Conservation (phyloP, 2,329 filamentous ascomycete species). For the Eurotiales sp. region DNA sequence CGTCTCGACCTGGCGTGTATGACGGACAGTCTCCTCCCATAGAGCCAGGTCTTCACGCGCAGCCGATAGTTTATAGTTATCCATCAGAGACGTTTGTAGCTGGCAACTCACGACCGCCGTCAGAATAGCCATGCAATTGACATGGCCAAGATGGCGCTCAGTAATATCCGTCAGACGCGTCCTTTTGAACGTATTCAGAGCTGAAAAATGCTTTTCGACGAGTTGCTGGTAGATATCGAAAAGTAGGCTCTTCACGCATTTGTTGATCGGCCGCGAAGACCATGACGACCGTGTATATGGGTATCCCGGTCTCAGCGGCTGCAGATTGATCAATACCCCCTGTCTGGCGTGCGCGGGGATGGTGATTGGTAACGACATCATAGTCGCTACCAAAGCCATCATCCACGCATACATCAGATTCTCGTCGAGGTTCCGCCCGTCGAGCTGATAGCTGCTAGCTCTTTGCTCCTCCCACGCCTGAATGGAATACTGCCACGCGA, state of each 20-base stretch:
- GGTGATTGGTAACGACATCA: constrained; percentile 9
- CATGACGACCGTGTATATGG: too few species aligned
- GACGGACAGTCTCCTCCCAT: not conserved
- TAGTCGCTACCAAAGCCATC: constrained; percentile 6
- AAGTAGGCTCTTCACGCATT: constrained; percentile 10
- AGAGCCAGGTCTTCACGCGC: not conserved
- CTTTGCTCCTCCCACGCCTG: not conserved
- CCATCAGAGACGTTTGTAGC: constrained; percentile 13
- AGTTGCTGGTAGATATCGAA: constrained; percentile 5
- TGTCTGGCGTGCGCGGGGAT: not conserved
- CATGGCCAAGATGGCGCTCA: constrained; percentile 3
- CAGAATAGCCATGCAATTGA: constrained; percentile 13
- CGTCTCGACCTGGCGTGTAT: not conserved
- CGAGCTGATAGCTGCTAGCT: not conserved
- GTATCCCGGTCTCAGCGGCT: not conserved
- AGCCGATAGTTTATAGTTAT: not conserved
- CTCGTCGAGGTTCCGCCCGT: not conserved
- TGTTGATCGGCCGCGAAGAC: constrained; percentile 13
- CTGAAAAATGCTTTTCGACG: constrained; percentile 1
- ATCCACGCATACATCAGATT: constrained; percentile 11
- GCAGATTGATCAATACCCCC: not conserved
- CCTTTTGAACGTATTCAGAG: constrained; percentile 3
- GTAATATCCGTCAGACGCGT: not conserved
- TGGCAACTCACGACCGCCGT: constrained; percentile 4
- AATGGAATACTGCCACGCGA: constrained; percentile 2